A percentile compares a stretch with the other conserved stretches of the same genome.
phyloP scores from a whole-genome alignment of 202 grass and related monocot species.

The Cymbopogon flexuosus region DNA sequence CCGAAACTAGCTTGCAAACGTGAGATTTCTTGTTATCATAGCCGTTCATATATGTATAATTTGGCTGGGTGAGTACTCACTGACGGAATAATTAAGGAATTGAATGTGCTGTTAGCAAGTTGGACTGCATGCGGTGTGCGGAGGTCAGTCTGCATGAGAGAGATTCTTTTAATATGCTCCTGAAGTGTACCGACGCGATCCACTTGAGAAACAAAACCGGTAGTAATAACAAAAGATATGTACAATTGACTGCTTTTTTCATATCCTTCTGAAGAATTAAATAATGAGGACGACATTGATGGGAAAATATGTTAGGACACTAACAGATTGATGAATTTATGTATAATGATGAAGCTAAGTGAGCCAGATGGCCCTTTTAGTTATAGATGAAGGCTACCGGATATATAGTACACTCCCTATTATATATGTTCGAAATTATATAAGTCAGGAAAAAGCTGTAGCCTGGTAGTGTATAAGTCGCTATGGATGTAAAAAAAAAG shows the following conservation, averaged over 20 bases:
- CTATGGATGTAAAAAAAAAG: too few species aligned
- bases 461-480: too few species aligned
- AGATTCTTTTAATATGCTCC: too few species aligned
- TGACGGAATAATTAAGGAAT: neutral
- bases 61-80: too few species aligned
- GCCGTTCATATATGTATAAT: neutral
- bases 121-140: too few species aligned
- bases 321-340: neutral
- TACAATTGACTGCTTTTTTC: neutral
- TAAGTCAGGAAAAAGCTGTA: too few species aligned
- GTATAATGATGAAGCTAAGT: neutral
- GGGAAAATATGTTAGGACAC: neutral
- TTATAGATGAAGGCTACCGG: neutral
- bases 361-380: neutral
- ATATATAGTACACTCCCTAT: neutral
- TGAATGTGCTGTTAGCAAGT: conserved; percentile 1
- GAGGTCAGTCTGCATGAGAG: too few species aligned
- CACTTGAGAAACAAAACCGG: neutral
- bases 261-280: conserved; percentile 6
- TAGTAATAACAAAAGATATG: neutral
- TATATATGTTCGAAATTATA: too few species aligned
- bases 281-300: too few species aligned
- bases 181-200: too few species aligned
- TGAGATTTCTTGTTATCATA: neutral
- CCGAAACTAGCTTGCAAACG: neutral